Conservation (phyloP, 1,139 yeast species). For the Sugiyamaella japonica region DNA sequence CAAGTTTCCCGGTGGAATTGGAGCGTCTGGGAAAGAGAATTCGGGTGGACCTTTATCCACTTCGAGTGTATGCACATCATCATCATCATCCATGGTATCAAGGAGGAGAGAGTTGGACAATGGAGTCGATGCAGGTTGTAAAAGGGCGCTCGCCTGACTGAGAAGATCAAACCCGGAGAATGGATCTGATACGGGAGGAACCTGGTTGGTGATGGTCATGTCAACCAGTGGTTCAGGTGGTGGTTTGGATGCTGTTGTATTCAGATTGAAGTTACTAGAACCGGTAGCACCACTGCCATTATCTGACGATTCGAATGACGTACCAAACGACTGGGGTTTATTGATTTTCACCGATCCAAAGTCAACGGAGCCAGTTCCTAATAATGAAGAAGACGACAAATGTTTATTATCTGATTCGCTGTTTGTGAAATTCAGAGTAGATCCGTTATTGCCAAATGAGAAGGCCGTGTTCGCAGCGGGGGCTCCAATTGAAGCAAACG, state of each 20-base stretch:
- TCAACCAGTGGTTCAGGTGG: neutral
- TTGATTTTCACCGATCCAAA: neutral
- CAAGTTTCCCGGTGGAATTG: conserved; percentile 38
- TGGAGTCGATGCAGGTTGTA: neutral
- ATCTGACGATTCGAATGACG: neutral
- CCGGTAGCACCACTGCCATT: neutral
- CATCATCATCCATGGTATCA: neutral
- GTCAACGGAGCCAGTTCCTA: neutral
- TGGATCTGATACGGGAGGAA: neutral
- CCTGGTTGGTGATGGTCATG: neutral
- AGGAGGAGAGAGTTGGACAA: neutral
- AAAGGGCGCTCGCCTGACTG: conserved; percentile 1
- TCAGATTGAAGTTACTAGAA: too few relatives aligned
- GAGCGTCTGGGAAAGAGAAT: conserved; percentile 30
- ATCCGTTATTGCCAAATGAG: too few relatives aligned
- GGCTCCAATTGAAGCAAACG: too few relatives aligned
- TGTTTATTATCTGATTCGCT: too few relatives aligned
- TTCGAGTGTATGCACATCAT: neutral
- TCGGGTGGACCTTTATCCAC: conserved; percentile 10
- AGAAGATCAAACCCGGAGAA: conserved; percentile 1
- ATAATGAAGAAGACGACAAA: too few relatives aligned
- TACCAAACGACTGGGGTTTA: conserved; percentile 4
- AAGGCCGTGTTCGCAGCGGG: too few relatives aligned
- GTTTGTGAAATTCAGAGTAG: too few relatives aligned
- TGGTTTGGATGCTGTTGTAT: too few relatives aligned